phyloP scores from a whole-genome alignment of 352 stramenopile genomes.

The Globisporangium acanthophoron region DNA sequence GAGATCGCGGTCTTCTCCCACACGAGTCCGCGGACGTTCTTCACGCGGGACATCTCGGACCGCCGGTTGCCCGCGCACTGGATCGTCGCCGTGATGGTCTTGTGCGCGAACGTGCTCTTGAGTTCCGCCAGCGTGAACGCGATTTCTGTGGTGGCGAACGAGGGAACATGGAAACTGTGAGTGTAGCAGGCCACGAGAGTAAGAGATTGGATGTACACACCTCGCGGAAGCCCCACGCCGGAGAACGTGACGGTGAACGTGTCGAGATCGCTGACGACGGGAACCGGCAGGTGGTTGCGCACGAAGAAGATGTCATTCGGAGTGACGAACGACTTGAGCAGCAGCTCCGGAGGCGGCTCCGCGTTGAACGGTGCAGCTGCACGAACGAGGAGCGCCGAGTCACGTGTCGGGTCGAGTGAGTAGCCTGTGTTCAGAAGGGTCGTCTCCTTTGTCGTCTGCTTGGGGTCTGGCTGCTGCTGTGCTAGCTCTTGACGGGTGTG shows the following conservation, averaged over 20 bases:
- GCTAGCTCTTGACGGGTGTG: background rate
- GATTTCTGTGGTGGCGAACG: conserved; percentile 7
- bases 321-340: conserved; percentile 94
- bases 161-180: background rate
- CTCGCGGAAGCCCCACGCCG: conserved; percentile 46
- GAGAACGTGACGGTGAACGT: conserved; percentile 62
- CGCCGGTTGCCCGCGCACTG: conserved; percentile 92
- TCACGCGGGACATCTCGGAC: conserved; percentile 65
- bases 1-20: conserved; percentile 67
- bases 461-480: background rate
- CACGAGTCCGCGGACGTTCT: conserved; percentile 26
- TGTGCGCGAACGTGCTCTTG: conserved; percentile 74
- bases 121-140: conserved; percentile 82
- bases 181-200: background rate
- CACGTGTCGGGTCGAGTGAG: conserved; percentile 74
- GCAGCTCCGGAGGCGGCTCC: conserved; percentile 89
- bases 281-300: conserved; percentile 97
- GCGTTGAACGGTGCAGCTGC: conserved; percentile 93
- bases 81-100: conserved; percentile 80
- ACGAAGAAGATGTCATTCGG: conserved; percentile 98
- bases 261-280: conserved; percentile 57
- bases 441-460: background rate
- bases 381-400: conserved; percentile 88
- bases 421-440: background rate
- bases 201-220: conserved; percentile 6